A percentile compares a stretch with the other conserved stretches of the same genome.
phyloP scores from a whole-genome alignment of 345 rosid genomes.

The Gossypium rotundifolium region DNA sequence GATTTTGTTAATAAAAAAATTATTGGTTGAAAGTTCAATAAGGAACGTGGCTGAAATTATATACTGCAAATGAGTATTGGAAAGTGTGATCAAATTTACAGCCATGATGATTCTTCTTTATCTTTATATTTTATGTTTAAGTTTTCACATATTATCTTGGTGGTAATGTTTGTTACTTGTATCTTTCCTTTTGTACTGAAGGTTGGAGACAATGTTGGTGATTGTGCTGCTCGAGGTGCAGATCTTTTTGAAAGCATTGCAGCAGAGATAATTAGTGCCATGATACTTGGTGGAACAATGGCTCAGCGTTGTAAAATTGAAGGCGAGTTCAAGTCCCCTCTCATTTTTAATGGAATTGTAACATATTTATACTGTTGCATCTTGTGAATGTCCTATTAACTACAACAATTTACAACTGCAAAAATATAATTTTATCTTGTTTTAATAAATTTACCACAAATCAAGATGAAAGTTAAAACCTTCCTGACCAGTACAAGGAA shows the following conservation, averaged over 20 bases:
- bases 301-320: constrained; percentile 86
- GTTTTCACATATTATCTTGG: not conserved
- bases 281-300: constrained; percentile 99
- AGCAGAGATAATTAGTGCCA: constrained; percentile 97
- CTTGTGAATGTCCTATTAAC: not conserved
- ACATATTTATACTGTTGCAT: not conserved
- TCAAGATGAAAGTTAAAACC: not conserved
- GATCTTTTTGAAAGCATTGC: constrained; percentile 99
- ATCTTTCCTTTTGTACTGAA: constrained; percentile 12
- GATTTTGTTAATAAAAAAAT: not conserved
- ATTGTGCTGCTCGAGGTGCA: constrained; percentile 99
- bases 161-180: not conserved
- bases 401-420: not conserved
- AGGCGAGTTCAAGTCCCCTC: constrained; percentile 41
- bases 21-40: not conserved
- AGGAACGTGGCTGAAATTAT: not conserved
- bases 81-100: not conserved
- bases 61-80: not conserved
- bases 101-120: not conserved
- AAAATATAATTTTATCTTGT: not conserved
- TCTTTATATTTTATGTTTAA: not conserved
- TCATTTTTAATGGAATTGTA: not conserved
- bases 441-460: not conserved
- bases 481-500: not conserved
- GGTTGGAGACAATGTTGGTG: constrained; percentile 99